phyloP scores from a whole-genome alignment of 2,329 filamentous ascomycete genomes.

The Trichoderma koningii region DNA sequence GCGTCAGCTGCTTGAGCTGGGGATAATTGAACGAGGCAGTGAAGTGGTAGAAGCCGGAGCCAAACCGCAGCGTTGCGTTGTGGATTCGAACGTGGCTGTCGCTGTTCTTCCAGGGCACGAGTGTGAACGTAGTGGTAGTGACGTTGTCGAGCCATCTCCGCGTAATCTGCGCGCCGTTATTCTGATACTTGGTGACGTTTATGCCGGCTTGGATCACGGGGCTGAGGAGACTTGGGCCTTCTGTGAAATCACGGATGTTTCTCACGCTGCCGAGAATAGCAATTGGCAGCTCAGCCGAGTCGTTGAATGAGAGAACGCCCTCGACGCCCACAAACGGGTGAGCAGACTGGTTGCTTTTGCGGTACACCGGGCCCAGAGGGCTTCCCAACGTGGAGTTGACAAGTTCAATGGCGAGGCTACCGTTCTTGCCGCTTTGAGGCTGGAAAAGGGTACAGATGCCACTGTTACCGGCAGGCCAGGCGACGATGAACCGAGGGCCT shows the following conservation, averaged over 20 bases:
- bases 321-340: constrained; percentile 55
- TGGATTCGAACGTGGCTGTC: constrained; percentile 42
- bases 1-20: constrained; percentile 57
- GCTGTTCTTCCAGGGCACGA: constrained; percentile 43
- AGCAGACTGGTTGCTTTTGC: constrained; percentile 30
- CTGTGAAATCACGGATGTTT: constrained; percentile 63
- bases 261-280: constrained; percentile 64
- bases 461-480: constrained; percentile 68
- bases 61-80: constrained; percentile 50
- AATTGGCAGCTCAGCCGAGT: constrained; percentile 56
- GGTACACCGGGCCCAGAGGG: constrained; percentile 51
- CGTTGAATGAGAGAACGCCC: constrained; percentile 58
- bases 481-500: constrained; percentile 59
- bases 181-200: constrained; percentile 42
- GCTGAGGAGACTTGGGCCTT: constrained; percentile 56
- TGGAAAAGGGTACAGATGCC: constrained; percentile 60
- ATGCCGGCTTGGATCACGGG: constrained; percentile 58
- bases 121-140: constrained; percentile 56
- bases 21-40: constrained; percentile 63
- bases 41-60: constrained; percentile 58
- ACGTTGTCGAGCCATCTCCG: constrained; percentile 64
- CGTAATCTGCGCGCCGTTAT: constrained; percentile 51
- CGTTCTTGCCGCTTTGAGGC: constrained; percentile 55
- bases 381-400: constrained; percentile 51
- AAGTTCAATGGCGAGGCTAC: constrained; percentile 54